Evolutionary conservation across 768 basidiomycete species (phyloP).

Genomic region (Omphalotus guepiniiformis): DNA sequence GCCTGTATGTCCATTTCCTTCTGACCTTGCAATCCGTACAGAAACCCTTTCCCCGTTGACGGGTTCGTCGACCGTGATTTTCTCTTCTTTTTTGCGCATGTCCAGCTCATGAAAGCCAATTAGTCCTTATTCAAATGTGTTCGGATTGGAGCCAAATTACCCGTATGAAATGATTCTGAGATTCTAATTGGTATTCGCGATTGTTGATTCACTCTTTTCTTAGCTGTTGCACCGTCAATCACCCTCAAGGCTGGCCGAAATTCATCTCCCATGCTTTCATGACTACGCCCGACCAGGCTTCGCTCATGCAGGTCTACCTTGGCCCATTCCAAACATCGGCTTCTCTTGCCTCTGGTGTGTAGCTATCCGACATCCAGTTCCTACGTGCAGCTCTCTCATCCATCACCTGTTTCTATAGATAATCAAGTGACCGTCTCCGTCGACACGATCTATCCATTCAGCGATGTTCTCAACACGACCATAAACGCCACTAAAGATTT

Average conservation of each 20-base stretch:
- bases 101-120: neutral
- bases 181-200: neutral
- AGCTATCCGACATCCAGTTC: too few relatives aligned
- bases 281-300: constrained; percentile 39
- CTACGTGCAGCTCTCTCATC: too few relatives aligned
- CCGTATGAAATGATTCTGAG: constrained; percentile 30
- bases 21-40: constrained; percentile 16
- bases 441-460: constrained; percentile 49
- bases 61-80: constrained; percentile 40
- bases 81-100: neutral
- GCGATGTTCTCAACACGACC: constrained; percentile 42
- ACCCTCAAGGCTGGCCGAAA: constrained; percentile 53
- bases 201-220: neutral
- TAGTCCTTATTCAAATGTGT: constrained; percentile 46
- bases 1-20: neutral
- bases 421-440: constrained; percentile 41
- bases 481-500: constrained; percentile 38
- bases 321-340: constrained; percentile 42
- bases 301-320: constrained; percentile 44
- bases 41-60: constrained; percentile 50
- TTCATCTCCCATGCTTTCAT: constrained; percentile 51
- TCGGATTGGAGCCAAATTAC: constrained; percentile 47
- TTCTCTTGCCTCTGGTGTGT: constrained; percentile 34
- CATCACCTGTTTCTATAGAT: constrained; percentile 18
- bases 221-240: constrained; percentile 50